A percentile compares a stretch with the other conserved stretches of the same genome.
Conservation (phyloP, 768 basidiomycete species). For the Mycena venus region DNA sequence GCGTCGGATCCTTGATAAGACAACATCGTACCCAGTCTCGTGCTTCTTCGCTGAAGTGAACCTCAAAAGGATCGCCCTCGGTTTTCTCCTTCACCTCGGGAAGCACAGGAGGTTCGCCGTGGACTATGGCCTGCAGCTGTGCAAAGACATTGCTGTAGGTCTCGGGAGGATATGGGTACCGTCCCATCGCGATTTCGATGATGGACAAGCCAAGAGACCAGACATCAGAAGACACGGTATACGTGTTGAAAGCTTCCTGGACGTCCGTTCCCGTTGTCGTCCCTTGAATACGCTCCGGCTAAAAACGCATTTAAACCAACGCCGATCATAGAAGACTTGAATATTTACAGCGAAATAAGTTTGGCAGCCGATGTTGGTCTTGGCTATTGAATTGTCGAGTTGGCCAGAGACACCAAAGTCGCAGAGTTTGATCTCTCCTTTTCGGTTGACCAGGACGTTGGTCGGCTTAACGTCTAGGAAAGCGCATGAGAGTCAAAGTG, state of each 20-base stretch:
- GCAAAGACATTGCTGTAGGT: slow-evolving; percentile 98
- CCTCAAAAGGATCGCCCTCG: slow-evolving; percentile 22
- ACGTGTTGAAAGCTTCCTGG: slow-evolving; percentile 86
- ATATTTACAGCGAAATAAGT: slow-evolving; percentile 94
- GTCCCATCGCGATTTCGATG: slow-evolving; percentile 91
- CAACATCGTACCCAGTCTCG: slow-evolving; percentile 88
- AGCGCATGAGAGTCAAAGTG: slow-evolving; percentile 18
- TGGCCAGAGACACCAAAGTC: slow-evolving; percentile 99
- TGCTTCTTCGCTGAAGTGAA: slow-evolving; percentile 64
- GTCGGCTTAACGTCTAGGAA: slow-evolving; percentile 90
- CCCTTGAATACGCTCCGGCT: slow-evolving; percentile 98
- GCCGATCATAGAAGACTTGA: neutral
- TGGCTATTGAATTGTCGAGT: slow-evolving; percentile 94
- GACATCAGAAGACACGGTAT: slow-evolving; percentile 96
- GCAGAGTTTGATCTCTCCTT: slow-evolving; percentile 93
- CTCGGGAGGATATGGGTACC: slow-evolving; percentile 97
- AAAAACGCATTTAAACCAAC: slow-evolving; percentile 15
- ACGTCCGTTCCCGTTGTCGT: slow-evolving; percentile 65
- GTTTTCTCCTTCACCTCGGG: slow-evolving; percentile 72
- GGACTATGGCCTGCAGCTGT: slow-evolving; percentile 94
- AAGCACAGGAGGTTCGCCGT: slow-evolving; percentile 91
- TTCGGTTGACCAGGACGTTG: slow-evolving; percentile 90
- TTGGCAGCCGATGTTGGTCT: slow-evolving; percentile 99
- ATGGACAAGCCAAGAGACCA: slow-evolving; percentile 97
- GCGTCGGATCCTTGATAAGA: slow-evolving; percentile 83